Evolutionary conservation across 495 filamentous ascomycete species (phyloP).

Genomic region (Penicillium arizonense): DNA sequence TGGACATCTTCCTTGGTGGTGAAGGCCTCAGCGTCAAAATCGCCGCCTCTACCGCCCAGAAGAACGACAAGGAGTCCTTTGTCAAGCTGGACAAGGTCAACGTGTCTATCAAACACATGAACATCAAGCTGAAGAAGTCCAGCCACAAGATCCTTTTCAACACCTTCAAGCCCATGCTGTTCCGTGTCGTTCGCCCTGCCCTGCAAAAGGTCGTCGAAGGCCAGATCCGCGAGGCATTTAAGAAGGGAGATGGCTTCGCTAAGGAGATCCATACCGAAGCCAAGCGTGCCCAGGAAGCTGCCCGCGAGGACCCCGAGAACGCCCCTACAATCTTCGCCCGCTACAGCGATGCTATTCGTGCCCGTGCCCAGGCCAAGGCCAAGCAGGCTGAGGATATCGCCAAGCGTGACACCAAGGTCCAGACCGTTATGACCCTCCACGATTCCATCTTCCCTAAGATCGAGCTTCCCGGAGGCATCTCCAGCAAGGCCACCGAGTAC

Average conservation of each 20-base stretch:
- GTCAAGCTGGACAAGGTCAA: slow-evolving; percentile 91
- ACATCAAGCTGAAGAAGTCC: slow-evolving; percentile 90
- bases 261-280: slow-evolving; percentile 81
- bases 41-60: slow-evolving; percentile 77
- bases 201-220: slow-evolving; percentile 86
- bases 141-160: slow-evolving; percentile 90
- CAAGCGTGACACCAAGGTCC: slow-evolving; percentile 66
- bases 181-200: slow-evolving; percentile 78
- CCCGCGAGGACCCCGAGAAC: slow-evolving; percentile 69
- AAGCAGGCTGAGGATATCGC: slow-evolving; percentile 60
- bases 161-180: slow-evolving; percentile 83
- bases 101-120: slow-evolving; percentile 79
- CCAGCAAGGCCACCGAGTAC: slow-evolving; percentile 93
- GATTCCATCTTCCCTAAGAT: slow-evolving; percentile 90
- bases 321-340: slow-evolving; percentile 82
- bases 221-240: slow-evolving; percentile 75
- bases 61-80: slow-evolving; percentile 73
- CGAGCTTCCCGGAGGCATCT: slow-evolving; percentile 85
- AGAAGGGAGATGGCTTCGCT: slow-evolving; percentile 64
- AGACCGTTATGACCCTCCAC: slow-evolving; percentile 79
- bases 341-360: slow-evolving; percentile 75
- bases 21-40: slow-evolving; percentile 90
- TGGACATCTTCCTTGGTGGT: slow-evolving; percentile 87
- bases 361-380: slow-evolving; percentile 69
- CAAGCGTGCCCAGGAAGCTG: slow-evolving; percentile 65